Percentiles rank a stretch among this genome's conserved stretches.
Conservation (phyloP, 257 asterid genomes). For the Anisodus acutangulus region DNA sequence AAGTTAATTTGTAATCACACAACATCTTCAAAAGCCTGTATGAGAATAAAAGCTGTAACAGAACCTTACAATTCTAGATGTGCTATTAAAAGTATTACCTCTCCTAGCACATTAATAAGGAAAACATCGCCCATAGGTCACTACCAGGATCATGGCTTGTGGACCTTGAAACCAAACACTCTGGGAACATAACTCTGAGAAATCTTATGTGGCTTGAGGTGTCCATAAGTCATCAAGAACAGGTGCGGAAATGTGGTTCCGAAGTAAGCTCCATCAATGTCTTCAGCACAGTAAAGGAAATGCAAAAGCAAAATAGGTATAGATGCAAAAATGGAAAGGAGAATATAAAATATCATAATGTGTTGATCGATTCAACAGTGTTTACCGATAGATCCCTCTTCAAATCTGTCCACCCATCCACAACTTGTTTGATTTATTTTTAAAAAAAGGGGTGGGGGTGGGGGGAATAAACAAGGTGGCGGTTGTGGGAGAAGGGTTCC, state of each 20-base stretch:
- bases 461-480: too few species aligned
- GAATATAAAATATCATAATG: neutral
- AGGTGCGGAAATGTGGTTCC: slow-evolving; percentile 65
- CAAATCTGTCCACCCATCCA: neutral
- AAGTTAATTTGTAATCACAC: slow-evolving; percentile 16
- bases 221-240: slow-evolving; percentile 55
- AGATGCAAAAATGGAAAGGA: neutral
- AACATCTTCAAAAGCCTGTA: slow-evolving; percentile 23
- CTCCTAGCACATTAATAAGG: slow-evolving; percentile 28
- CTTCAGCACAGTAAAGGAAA: slow-evolving; percentile 41
- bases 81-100: slow-evolving; percentile 19
- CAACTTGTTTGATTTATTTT: too few species aligned
- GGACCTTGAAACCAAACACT: slow-evolving; percentile 56
- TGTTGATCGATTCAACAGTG: neutral
- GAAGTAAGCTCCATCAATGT: slow-evolving; percentile 59
- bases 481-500: neutral
- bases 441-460: too few species aligned
- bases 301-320: slow-evolving; percentile 32
- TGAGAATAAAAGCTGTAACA: slow-evolving; percentile 22
- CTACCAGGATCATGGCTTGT: slow-evolving; percentile 43
- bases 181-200: slow-evolving; percentile 52
- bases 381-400: slow-evolving; percentile 1
- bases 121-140: neutral
- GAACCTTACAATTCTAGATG: slow-evolving; percentile 25
- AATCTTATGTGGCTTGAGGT: slow-evolving; percentile 53